Evolutionary conservation across 2,329 filamentous ascomycete species (phyloP).

Genomic region (Mycosphaerella arachidis): DNA sequence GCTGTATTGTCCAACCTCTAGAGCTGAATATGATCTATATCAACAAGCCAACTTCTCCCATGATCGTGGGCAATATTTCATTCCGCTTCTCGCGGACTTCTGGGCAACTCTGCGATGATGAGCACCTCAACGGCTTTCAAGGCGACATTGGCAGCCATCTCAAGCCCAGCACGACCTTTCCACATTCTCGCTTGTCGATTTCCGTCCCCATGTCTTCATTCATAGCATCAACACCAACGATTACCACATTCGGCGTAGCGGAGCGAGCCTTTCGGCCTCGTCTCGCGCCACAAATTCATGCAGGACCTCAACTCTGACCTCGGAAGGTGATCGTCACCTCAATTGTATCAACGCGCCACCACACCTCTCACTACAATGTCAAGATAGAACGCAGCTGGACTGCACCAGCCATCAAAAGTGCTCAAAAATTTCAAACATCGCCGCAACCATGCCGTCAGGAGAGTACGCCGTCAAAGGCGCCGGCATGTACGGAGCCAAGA

Average conservation of each 20-base stretch:
- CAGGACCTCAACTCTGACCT: not conserved
- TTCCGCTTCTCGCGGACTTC: no score
- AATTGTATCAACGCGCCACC: not conserved
- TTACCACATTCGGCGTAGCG: not conserved
- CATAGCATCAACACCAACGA: not conserved
- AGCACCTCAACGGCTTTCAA: no score
- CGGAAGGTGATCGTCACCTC: not conserved
- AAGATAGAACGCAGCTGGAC: not conserved
- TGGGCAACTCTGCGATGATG: no score
- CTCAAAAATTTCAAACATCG: not conserved
- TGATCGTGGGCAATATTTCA: no score
- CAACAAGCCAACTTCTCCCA: no score
- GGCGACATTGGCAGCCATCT: no score
- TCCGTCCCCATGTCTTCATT: not conserved
- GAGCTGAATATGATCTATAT: no score
- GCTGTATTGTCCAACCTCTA: not conserved
- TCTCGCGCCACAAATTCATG: not conserved
- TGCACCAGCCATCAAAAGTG: not conserved
- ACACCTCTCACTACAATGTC: not conserved
- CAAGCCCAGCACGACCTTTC: no score
- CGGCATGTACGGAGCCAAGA: conserved; percentile 36
- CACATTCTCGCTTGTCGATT: not conserved
- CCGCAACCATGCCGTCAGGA: not conserved
- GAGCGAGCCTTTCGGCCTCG: not conserved
- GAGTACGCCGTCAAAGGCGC: not conserved